A percentile compares a stretch with the other conserved stretches of the same genome.
Conservation (phyloP, 495 filamentous ascomycete species). For the Xylaria flabelliformis region DNA sequence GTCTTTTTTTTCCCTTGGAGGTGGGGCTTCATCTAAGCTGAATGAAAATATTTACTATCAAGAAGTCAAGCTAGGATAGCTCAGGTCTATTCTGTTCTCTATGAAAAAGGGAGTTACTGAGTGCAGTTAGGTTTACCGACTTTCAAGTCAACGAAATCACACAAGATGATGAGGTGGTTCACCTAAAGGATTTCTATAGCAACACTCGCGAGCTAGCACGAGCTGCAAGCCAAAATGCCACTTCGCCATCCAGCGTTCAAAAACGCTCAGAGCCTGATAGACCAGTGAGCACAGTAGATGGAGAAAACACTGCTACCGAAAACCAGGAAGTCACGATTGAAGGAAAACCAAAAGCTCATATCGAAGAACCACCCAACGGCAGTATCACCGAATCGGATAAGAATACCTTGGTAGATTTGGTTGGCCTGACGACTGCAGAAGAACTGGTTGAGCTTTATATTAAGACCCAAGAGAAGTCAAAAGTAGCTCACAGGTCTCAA, state of each 20-base stretch:
- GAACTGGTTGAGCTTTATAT: constrained; percentile 44
- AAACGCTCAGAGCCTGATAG: constrained; percentile 18
- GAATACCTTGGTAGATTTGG: constrained; percentile 33
- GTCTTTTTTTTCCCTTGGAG: background rate
- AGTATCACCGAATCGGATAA: constrained; percentile 19
- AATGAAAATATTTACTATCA: background rate
- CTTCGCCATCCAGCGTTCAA: background rate
- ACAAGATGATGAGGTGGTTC: constrained; percentile 77
- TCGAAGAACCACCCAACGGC: constrained; percentile 19
- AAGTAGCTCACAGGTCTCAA: constrained; percentile 34
- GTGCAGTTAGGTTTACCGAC: constrained; percentile 76
- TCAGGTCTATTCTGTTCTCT: background rate
- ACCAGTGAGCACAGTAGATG: background rate
- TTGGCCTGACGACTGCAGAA: constrained; percentile 41
- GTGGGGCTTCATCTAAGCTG: background rate
- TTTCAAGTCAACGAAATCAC: constrained; percentile 94
- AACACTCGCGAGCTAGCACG: constrained; percentile 34
- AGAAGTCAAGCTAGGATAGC: background rate
- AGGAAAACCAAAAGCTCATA: constrained; percentile 14
- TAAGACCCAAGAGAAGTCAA: constrained; percentile 31
- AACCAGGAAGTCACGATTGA: constrained; percentile 1
- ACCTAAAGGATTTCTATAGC: constrained; percentile 62
- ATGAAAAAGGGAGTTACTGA: constrained; percentile 27
- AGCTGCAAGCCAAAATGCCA: constrained; percentile 19
- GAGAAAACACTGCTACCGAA: background rate